phyloP scores from a whole-genome alignment of 1,139 yeast species.

The Entelexis sorbosivorans region DNA sequence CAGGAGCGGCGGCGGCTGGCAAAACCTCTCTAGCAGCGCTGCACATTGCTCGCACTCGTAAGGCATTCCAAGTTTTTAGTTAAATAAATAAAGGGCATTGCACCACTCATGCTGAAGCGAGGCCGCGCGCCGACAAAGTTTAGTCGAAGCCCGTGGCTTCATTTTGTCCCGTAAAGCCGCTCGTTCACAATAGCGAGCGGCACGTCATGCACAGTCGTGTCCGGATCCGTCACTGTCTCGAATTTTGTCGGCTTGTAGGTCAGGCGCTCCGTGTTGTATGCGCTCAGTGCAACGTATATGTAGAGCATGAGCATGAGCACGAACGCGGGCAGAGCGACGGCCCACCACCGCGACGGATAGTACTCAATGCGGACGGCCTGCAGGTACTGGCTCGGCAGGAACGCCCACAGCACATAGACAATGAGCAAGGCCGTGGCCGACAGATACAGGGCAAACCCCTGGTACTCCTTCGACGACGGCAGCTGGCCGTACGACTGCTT shows the following conservation, averaged over 20 bases:
- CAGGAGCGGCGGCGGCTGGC: too few relatives aligned
- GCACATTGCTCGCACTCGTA: too few relatives aligned
- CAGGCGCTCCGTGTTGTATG: slow-evolving; percentile 62
- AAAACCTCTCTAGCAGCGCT: too few relatives aligned
- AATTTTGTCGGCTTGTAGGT: slow-evolving; percentile 50
- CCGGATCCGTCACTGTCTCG: slow-evolving; percentile 57
- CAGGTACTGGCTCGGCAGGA: slow-evolving; percentile 48
- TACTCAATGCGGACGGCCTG: slow-evolving; percentile 46
- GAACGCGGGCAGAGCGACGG: slow-evolving; percentile 60
- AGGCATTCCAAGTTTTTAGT: too few relatives aligned
- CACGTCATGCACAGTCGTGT: slow-evolving; percentile 70
- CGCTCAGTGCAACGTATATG: slow-evolving; percentile 55
- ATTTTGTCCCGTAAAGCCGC: slow-evolving; percentile 41
- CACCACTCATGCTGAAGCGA: too few relatives aligned
- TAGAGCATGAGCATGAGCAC: slow-evolving; percentile 60
- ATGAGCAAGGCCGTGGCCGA: slow-evolving; percentile 43
- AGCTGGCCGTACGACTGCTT: not conserved
- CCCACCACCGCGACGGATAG: slow-evolving; percentile 85
- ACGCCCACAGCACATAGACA: slow-evolving; percentile 58
- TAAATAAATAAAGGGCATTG: too few relatives aligned
- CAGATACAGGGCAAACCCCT: slow-evolving; percentile 69
- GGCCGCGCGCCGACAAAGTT: too few relatives aligned
- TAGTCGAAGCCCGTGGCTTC: too few relatives aligned
- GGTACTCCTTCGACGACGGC: slow-evolving; percentile 47
- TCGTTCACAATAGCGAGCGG: slow-evolving; percentile 63